Conservation (phyloP, 495 filamentous ascomycete species). For the Neurospora sp. region DNA sequence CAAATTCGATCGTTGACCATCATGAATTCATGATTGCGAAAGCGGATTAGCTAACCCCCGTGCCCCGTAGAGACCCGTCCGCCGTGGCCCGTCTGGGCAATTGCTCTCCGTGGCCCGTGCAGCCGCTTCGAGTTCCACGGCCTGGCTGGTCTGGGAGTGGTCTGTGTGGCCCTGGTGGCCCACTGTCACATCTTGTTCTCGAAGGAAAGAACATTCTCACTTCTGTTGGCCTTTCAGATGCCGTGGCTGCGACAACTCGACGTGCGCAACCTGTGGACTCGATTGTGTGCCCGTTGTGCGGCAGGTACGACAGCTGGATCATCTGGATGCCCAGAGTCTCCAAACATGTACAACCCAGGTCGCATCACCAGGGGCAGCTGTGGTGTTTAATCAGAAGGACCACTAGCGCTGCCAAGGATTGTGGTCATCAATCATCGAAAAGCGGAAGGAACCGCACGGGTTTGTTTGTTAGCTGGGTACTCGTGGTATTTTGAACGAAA, state of each 20-base stretch:
- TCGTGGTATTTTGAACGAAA: too few relatives aligned
- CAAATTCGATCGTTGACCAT: background rate
- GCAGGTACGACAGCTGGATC: background rate
- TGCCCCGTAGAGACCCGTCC: background rate
- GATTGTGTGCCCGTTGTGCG: background rate
- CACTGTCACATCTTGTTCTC: background rate
- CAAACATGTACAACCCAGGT: background rate
- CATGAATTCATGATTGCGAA: background rate
- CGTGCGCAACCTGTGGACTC: background rate
- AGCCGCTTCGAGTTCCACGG: background rate
- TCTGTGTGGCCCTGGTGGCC: background rate
- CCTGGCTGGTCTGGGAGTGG: background rate
- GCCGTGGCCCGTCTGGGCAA: background rate
- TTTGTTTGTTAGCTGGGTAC: background rate
- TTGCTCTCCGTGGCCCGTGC: background rate
- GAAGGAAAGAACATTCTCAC: background rate
- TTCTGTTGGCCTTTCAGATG: background rate
- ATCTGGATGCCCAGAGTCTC: background rate
- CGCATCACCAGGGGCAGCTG: background rate
- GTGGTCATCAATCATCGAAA: background rate
- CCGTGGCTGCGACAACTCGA: background rate
- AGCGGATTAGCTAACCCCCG: background rate
- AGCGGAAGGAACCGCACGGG: background rate
- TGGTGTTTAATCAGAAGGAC: background rate
- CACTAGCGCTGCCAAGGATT: background rate